phyloP scores from a whole-genome alignment of 495 filamentous ascomycete species.

The Penicillium roqueforti region DNA sequence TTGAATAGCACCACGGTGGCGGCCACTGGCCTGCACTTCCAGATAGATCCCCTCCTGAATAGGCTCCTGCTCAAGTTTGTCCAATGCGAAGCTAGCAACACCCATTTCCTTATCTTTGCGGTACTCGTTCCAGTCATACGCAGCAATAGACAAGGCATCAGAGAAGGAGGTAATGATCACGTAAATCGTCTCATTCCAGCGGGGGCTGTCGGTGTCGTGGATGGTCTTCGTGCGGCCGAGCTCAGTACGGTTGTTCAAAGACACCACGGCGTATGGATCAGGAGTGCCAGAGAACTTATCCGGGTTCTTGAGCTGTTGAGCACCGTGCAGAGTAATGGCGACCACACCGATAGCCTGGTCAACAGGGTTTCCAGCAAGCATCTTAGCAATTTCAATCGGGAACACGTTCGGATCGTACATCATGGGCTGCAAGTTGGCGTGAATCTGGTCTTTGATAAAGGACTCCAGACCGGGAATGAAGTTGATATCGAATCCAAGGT shows the following conservation, averaged over 20 bases:
- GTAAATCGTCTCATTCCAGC: conserved; percentile 96
- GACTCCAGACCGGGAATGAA: conserved; percentile 90
- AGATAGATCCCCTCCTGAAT: conserved; percentile 81
- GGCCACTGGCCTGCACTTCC: conserved; percentile 80
- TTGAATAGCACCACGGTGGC: conserved; percentile 72
- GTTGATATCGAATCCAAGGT: conserved; percentile 96
- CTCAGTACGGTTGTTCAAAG: conserved; percentile 72
- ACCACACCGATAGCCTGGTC: conserved; percentile 95
- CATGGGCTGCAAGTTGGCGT: conserved; percentile 87
- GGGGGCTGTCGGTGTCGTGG: conserved; percentile 76
- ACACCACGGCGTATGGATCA: conserved; percentile 87
- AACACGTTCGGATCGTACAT: conserved; percentile 98
- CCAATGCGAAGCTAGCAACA: conserved; percentile 74
- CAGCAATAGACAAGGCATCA: conserved; percentile 73
- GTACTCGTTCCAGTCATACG: conserved; percentile 93
- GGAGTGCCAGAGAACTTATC: conserved; percentile 91
- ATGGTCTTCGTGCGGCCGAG: conserved; percentile 87
- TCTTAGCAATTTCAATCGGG: conserved; percentile 97
- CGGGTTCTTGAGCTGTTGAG: conserved; percentile 86
- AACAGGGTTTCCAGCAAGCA: conserved; percentile 91
- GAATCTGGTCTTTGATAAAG: conserved; percentile 95
- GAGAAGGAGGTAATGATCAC: conserved; percentile 86
- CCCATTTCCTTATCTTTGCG: conserved; percentile 97
- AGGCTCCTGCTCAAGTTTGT: conserved; percentile 67
- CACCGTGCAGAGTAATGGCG: conserved; percentile 85